phyloP scores from a whole-genome alignment of 2,329 filamentous ascomycete species.

The Aspergillus sp. region DNA sequence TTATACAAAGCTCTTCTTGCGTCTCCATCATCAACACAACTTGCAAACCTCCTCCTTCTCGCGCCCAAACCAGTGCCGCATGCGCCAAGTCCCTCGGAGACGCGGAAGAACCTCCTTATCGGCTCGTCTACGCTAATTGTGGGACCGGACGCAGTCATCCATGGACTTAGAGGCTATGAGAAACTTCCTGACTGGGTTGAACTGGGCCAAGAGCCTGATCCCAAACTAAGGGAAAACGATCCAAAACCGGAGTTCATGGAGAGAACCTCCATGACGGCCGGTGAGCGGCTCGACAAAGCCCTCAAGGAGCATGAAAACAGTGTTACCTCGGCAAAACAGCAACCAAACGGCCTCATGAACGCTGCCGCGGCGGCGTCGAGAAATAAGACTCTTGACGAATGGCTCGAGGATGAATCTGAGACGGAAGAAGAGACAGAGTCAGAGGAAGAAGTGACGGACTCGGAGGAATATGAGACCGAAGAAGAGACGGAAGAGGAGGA shows the following conservation, averaged over 20 bases:
- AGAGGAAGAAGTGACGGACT: slow-evolving; percentile 52
- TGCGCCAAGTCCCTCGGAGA: slow-evolving; percentile 83
- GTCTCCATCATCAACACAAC: slow-evolving; percentile 70
- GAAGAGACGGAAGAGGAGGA: slow-evolving; percentile 46
- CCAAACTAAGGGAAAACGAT: slow-evolving; percentile 64
- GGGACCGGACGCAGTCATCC: slow-evolving; percentile 69
- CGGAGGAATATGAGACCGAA: slow-evolving; percentile 43
- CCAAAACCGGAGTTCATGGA: slow-evolving; percentile 34
- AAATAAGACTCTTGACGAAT: slow-evolving; percentile 85
- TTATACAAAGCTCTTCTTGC: slow-evolving; percentile 82
- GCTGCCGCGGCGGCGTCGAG: slow-evolving; percentile 37
- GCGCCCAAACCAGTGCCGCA: slow-evolving; percentile 94
- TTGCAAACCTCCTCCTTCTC: slow-evolving; percentile 84
- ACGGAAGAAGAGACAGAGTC: slow-evolving; percentile 51
- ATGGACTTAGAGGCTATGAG: slow-evolving; percentile 76
- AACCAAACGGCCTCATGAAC: slow-evolving; percentile 13
- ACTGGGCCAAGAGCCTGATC: slow-evolving; percentile 74
- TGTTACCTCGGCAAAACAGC: slow-evolving; percentile 12
- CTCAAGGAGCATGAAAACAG: slow-evolving; percentile 40
- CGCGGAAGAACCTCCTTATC: slow-evolving; percentile 70
- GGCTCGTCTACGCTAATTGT: slow-evolving; percentile 85
- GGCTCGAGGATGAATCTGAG: slow-evolving; percentile 67
- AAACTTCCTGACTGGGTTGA: slow-evolving; percentile 80
- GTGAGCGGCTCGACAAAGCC: slow-evolving; percentile 42
- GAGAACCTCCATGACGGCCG: slow-evolving; percentile 35